Conservation (phyloP, 2,329 filamentous ascomycete genomes). For the Pyrenochaeta sp. region DNA sequence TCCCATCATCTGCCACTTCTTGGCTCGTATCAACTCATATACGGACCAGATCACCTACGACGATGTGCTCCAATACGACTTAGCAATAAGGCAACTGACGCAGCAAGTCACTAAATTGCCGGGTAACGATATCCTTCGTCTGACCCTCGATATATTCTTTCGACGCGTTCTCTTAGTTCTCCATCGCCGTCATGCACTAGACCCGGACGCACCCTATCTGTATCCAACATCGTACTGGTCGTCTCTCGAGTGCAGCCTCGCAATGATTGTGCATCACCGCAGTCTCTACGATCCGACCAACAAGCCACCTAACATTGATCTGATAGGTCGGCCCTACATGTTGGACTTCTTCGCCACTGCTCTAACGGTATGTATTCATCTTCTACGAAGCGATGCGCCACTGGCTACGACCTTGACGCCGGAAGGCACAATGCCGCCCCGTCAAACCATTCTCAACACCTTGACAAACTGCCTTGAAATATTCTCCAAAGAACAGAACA, state of each 20-base stretch:
- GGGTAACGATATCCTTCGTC: constrained; percentile 12
- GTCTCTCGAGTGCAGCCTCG: constrained; percentile 41
- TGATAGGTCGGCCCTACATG: constrained; percentile 31
- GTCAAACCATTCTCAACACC: constrained; percentile 22
- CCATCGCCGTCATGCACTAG: constrained; percentile 35
- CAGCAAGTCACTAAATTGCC: constrained; percentile 13
- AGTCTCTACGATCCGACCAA: constrained; percentile 26
- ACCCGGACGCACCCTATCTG: constrained; percentile 22
- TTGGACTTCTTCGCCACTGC: constrained; percentile 31
- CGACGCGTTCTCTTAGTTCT: constrained; percentile 37
- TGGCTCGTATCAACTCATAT: constrained; percentile 19
- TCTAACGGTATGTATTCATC: constrained; percentile 26
- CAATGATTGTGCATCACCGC: constrained; percentile 39
- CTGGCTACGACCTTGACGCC: constrained; percentile 6
- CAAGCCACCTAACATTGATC: constrained; percentile 9
- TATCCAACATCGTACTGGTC: constrained; percentile 44
- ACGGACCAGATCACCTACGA: constrained; percentile 24
- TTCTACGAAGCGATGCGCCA: constrained; percentile 15
- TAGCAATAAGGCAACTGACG: constrained; percentile 18
- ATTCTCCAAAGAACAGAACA: constrained; percentile 19
- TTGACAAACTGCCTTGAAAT: constrained; percentile 25
- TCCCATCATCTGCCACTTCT: constrained; percentile 20
- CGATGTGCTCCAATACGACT: constrained; percentile 26
- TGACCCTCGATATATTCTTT: constrained; percentile 37
- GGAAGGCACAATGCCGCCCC: constrained; percentile 1